phyloP scores from a whole-genome alignment of 495 filamentous ascomycete genomes.

The Ascodesmis nigricans region DNA sequence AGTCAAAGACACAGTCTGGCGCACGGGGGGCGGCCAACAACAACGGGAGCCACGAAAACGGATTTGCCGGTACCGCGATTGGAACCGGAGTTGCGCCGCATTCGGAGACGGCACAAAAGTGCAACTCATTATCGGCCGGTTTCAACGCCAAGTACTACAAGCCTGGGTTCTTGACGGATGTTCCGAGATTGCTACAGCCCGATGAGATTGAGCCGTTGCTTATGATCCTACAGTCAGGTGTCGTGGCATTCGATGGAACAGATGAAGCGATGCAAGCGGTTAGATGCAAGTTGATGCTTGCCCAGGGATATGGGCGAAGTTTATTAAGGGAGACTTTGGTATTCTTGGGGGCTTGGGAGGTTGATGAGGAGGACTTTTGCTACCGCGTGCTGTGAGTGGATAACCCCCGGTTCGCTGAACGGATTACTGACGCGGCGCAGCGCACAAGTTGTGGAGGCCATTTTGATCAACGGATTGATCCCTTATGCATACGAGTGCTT shows the following conservation, averaged over 20 bases:
- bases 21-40: no score
- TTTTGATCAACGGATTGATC: conserved; percentile 48
- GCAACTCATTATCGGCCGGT: conserved; percentile 17
- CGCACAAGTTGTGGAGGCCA: conserved; percentile 53
- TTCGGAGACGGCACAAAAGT: conserved; percentile 19
- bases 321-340: conserved; percentile 49
- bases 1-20: conserved; percentile 10
- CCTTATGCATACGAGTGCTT: conserved; percentile 56
- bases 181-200: conserved; percentile 51
- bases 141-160: conserved; percentile 25
- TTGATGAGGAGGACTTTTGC: conserved; percentile 57
- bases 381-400: conserved; percentile 43
- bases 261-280: conserved; percentile 37
- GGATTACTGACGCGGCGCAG: conserved; percentile 5
- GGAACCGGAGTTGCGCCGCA: conserved; percentile 8
- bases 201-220: conserved; percentile 55
- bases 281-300: conserved; percentile 48
- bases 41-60: background rate
- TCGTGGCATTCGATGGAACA: conserved; percentile 32
- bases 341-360: conserved; percentile 60
- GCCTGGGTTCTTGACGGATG: conserved; percentile 50
- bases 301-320: conserved; percentile 49
- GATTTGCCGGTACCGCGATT: conserved; percentile 10
- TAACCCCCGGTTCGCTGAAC: background rate
- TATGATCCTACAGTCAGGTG: conserved; percentile 54